Evolutionary conservation across 2,329 filamentous ascomycete genomes (phyloP).

Genomic region (Claviceps sp.): DNA sequence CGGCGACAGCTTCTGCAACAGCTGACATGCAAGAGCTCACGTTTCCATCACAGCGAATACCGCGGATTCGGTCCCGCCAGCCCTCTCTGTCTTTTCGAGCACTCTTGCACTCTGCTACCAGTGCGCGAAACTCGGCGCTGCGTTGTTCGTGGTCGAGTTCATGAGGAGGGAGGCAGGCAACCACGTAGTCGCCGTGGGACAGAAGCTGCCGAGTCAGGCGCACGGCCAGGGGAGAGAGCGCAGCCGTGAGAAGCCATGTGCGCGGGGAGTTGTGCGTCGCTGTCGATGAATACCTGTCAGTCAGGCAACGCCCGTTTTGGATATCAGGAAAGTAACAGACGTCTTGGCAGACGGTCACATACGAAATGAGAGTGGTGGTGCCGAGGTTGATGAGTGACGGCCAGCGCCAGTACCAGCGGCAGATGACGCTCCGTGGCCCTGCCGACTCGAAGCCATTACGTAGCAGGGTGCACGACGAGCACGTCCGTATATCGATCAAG

Average conservation of each 20-base stretch:
- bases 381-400: conserved; percentile 16
- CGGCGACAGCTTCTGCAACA: conserved; percentile 70
- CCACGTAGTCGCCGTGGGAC: conserved; percentile 82
- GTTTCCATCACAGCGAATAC: conserved; percentile 50
- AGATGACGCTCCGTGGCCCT: background rate
- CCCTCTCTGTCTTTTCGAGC: conserved; percentile 52
- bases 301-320: conserved; percentile 10
- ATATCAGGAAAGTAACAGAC: too few species aligned
- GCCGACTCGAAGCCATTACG: too few species aligned
- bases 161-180: conserved; percentile 65
- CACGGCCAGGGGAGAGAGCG: conserved; percentile 72
- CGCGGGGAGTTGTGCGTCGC: conserved; percentile 62
- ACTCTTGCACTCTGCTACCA: conserved; percentile 58
- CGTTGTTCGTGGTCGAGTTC: conserved; percentile 68
- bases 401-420: conserved; percentile 3
- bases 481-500: too few species aligned
- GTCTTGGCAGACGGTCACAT: conserved; percentile 14
- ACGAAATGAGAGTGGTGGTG: conserved; percentile 40
- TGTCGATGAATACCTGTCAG: conserved; percentile 23
- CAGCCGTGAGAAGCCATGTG: conserved; percentile 86
- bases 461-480: too few species aligned
- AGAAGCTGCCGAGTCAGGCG: conserved; percentile 70
- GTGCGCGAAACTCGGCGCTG: conserved; percentile 65
- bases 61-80: conserved; percentile 66
- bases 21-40: conserved; percentile 70